Evolutionary conservation across 2,329 filamentous ascomycete genomes (phyloP), one percentile per base, ranked within the genome.

Genomic region (Fusarium xyrophilum): DNA sequence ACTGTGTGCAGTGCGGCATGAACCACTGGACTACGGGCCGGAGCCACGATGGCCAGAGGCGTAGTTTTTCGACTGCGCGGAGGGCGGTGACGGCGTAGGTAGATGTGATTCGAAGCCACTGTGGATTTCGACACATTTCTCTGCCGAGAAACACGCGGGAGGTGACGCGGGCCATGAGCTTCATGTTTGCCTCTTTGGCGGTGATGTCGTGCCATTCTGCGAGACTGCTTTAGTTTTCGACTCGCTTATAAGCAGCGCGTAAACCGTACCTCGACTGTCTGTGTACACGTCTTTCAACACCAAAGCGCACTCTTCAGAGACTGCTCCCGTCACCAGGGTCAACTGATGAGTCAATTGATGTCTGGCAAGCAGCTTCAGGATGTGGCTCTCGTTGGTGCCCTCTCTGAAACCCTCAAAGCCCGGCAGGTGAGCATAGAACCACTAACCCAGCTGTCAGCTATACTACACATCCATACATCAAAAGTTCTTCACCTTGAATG

Each of bases 391-490:
- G 5, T 47, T 47, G 1, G 28, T 47, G 1, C 44, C 44, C n/a
- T 32, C 44, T 23, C 44, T 47, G 28, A 47, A 47, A 2, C 44
- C 44, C 7, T 47, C 44, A 5, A 47, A 47, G 0, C 44, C 44
- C 3, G 44, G 44, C 7, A 47, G 44, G 11, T 47, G 44, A 47
- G 44, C 44, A 5, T 47, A 47, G 4, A 47, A 47, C 44, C 44
- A 33, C 44, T 47, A 3, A 14, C 1, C 0, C 4, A 2, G 0
- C 0, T 2, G 15, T 32, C 11, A 47, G 27, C 10, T 4, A 4
- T 12, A 5, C 6, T 9, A 2, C 2, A 1, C 2, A 6, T 15
- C 14, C 2, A 7, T 2, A 0, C 5, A 8, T 30, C 3, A 5
- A 4, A 5, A 3, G 1, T 2, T 15, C 3, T 7, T 12, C 10